Conservation (phyloP, 1,139 yeast genomes). For the Taphrina sp. region DNA sequence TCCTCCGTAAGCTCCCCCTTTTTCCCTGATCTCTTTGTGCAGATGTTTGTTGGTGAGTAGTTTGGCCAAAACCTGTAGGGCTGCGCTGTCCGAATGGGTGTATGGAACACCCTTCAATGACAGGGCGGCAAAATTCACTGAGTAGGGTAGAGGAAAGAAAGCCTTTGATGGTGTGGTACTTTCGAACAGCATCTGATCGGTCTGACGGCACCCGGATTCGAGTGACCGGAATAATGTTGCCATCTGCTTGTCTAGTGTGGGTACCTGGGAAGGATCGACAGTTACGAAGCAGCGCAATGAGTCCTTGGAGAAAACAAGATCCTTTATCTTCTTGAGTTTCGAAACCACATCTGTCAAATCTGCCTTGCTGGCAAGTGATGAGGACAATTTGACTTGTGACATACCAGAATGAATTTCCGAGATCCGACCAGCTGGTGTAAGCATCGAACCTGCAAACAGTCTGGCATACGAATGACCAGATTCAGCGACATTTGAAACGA, state of each 20-base stretch:
- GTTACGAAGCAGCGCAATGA: slow-evolving; percentile 59
- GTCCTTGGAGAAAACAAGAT: slow-evolving; percentile 48
- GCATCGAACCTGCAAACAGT: slow-evolving; percentile 61
- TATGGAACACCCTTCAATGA: slow-evolving; percentile 69
- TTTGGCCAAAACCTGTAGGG: slow-evolving; percentile 77
- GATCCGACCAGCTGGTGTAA: slow-evolving; percentile 61
- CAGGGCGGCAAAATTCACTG: slow-evolving; percentile 77
- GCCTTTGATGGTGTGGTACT: slow-evolving; percentile 43
- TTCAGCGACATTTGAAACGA: slow-evolving; percentile 81
- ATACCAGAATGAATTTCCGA: slow-evolving; percentile 69
- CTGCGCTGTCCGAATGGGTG: slow-evolving; percentile 71
- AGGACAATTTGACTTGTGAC: slow-evolving; percentile 69
- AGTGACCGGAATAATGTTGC: slow-evolving; percentile 23
- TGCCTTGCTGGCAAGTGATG: slow-evolving; percentile 57
- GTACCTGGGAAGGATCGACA: slow-evolving; percentile 49
- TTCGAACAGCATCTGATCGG: not conserved
- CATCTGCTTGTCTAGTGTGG: slow-evolving; percentile 47
- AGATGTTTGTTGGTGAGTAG: slow-evolving; percentile 76
- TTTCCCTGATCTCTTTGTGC: slow-evolving; percentile 87
- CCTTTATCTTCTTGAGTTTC: slow-evolving; percentile 51
- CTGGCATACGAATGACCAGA: slow-evolving; percentile 85
- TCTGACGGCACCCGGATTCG: not conserved
- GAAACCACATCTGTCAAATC: slow-evolving; percentile 51
- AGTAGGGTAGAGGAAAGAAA: slow-evolving; percentile 75
- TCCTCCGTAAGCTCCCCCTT: slow-evolving; percentile 98